A percentile compares a stretch with the other conserved stretches of the same genome.
Conservation (phyloP, 1,284 basidiomycete genomes). For the Lentinus polychrous region DNA sequence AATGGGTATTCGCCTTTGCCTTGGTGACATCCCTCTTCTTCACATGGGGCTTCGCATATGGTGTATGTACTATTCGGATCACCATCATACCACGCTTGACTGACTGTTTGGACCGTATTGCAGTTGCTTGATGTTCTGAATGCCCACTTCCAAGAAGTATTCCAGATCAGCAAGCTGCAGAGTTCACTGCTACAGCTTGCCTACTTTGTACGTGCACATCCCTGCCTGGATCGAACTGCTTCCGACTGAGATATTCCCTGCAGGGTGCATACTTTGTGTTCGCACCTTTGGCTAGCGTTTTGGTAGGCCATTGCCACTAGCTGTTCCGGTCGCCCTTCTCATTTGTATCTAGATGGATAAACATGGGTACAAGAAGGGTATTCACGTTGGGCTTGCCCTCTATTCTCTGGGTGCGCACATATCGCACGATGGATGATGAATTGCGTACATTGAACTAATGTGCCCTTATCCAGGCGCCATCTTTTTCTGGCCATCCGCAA, state of each 20-base stretch:
- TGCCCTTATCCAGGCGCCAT: slow-evolving; percentile 42
- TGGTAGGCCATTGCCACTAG: slow-evolving; percentile 30
- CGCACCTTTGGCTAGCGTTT: slow-evolving; percentile 49
- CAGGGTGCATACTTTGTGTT: slow-evolving; percentile 65
- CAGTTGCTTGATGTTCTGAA: slow-evolving; percentile 82
- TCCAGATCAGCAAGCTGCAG: slow-evolving; percentile 68
- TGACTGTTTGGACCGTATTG: slow-evolving; percentile 15
- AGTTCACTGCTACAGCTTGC: slow-evolving; percentile 82
- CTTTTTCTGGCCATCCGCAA: slow-evolving; percentile 79
- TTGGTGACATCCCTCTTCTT: slow-evolving; percentile 79
- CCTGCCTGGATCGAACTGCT: slow-evolving; percentile 6
- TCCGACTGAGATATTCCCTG: background rate
- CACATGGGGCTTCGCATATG: slow-evolving; percentile 76
- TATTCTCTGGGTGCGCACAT: slow-evolving; percentile 52
- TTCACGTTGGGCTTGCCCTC: slow-evolving; percentile 63
- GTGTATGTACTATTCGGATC: slow-evolving; percentile 32
- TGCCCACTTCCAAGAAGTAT: slow-evolving; percentile 72
- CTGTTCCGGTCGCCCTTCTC: background rate
- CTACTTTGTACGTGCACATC: slow-evolving; percentile 53
- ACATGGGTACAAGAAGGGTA: slow-evolving; percentile 60
- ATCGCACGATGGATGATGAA: background rate
- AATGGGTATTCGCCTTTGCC: slow-evolving; percentile 55
- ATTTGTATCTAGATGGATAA: slow-evolving; percentile 41
- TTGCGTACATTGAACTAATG: slow-evolving; percentile 6
- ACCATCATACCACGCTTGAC: slow-evolving; percentile 3